These are phyloP conservation scores for Talaromyces trachyspermus DNA, from an alignment of 495 filamentous ascomycete species.

Conservation along the genomic window DNA sequence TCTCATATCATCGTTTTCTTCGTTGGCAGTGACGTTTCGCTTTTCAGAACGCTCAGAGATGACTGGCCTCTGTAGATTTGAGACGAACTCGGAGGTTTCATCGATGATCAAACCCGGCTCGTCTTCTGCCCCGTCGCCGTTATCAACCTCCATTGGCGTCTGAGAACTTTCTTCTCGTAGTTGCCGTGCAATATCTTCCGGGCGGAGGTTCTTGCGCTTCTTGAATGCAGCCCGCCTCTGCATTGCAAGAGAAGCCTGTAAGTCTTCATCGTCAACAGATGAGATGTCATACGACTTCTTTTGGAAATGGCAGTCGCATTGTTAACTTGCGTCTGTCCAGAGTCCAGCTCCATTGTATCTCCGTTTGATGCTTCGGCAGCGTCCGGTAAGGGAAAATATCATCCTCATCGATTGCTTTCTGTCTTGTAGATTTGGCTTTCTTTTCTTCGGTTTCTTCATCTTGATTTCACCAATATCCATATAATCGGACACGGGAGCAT, in stretches of 20 bases:
- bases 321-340: constrained; percentile 23
- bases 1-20: constrained; percentile 12
- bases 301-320: neutral
- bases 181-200: constrained; percentile 79
- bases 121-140: constrained; percentile 40
- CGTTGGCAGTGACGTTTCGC: constrained; percentile 31
- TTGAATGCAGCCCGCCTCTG: constrained; percentile 79
- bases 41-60: constrained; percentile 53
- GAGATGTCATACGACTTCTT: constrained; percentile 40
- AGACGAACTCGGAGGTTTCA: constrained; percentile 91
- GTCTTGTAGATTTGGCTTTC: constrained; percentile 69
- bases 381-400: constrained; percentile 44
- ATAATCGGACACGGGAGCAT: constrained; percentile 73
- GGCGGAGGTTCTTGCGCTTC: constrained; percentile 75
- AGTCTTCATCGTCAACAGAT: constrained; percentile 86
- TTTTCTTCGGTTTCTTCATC: constrained; percentile 91
- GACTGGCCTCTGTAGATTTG: constrained; percentile 64
- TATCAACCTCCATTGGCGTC: constrained; percentile 44
- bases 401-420: constrained; percentile 63
- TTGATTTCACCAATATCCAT: constrained; percentile 78
- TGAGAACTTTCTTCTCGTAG: constrained; percentile 66
- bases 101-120: constrained; percentile 79
- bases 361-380: constrained; percentile 37
- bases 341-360: constrained; percentile 73
- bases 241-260: constrained; percentile 74